Conservation (phyloP, 2,329 filamentous ascomycete species). For the Fusarium oxysporum region DNA sequence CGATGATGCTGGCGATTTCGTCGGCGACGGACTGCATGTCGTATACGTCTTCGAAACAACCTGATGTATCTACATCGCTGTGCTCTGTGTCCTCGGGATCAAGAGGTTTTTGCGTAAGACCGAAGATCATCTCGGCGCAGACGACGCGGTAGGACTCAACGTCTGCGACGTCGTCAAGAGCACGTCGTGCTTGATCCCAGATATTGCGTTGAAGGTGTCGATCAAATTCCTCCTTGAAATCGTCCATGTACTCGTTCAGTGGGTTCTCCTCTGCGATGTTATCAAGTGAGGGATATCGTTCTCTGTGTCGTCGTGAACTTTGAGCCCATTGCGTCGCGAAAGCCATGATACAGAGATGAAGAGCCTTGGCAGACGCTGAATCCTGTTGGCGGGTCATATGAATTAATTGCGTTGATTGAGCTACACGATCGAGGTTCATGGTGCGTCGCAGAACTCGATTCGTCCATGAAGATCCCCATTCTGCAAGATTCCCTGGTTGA, state of each 20-base stretch:
- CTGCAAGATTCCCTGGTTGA: background rate
- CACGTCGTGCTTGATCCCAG: conserved; percentile 52
- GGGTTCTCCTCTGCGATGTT: background rate
- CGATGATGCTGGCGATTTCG: conserved; percentile 27
- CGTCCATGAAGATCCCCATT: conserved; percentile 55
- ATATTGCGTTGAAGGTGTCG: conserved; percentile 49
- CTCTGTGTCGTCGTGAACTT: conserved; percentile 25
- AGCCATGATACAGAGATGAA: conserved; percentile 61
- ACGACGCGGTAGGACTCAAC: conserved; percentile 53
- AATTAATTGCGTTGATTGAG: conserved; percentile 53
- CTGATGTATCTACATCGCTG: background rate
- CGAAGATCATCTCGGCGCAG: conserved; percentile 55
- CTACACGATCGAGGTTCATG: conserved; percentile 57
- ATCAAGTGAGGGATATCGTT: conserved; percentile 6
- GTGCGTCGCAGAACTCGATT: conserved; percentile 62
- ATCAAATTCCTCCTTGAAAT: conserved; percentile 50
- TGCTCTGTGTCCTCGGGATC: background rate
- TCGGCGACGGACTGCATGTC: conserved; percentile 3
- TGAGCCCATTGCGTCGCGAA: conserved; percentile 65
- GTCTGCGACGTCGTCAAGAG: conserved; percentile 49
- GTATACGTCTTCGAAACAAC: background rate
- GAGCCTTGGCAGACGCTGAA: conserved; percentile 46
- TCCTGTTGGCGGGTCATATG: conserved; percentile 46
- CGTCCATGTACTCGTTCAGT: background rate
- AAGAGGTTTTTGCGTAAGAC: conserved; percentile 49